Evolutionary conservation across 192 early-diverging fungal species (phyloP).

Genomic region (Borealophlyctis nickersoniae): DNA sequence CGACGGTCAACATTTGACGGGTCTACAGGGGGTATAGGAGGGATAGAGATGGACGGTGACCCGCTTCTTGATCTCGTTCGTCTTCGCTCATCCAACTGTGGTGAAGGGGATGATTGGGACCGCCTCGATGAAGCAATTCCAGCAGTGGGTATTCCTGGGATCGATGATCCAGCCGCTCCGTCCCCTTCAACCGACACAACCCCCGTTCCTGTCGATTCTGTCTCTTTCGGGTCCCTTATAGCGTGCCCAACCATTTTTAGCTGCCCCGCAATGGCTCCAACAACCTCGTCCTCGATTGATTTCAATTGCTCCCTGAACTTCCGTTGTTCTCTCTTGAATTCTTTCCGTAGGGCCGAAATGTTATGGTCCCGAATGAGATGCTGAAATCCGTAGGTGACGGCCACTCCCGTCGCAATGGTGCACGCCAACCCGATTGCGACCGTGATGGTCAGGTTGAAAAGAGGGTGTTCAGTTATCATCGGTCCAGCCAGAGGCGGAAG

Average conservation of each 20-base stretch:
- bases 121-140: not conserved
- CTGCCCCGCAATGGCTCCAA: not conserved
- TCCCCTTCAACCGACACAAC: not conserved
- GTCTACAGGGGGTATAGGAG: conserved; percentile 7
- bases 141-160: not conserved
- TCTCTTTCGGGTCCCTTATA: not conserved
- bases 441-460: conserved; percentile 20
- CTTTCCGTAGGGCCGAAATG: conserved; percentile 8
- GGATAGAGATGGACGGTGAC: not conserved
- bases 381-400: conserved; percentile 28
- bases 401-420: conserved; percentile 37
- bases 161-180: not conserved
- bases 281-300: conserved; percentile 15
- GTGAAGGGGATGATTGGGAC: not conserved
- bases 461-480: conserved; percentile 23
- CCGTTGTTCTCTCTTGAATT: conserved; percentile 22
- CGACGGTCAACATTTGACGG: too few relatives aligned
- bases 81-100: too few relatives aligned
- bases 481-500: too few relatives aligned
- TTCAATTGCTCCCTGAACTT: conserved; percentile 2
- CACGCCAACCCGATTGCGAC: conserved; percentile 32
- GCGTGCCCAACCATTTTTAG: not conserved
- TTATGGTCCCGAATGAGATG: conserved; percentile 42
- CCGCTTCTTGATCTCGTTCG: not conserved
- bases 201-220: not conserved